Evolutionary conservation across 257 asterid species (phyloP), one percentile per base, ranked within the genome.

Genomic region (Jaltomata sinuosa): DNA sequence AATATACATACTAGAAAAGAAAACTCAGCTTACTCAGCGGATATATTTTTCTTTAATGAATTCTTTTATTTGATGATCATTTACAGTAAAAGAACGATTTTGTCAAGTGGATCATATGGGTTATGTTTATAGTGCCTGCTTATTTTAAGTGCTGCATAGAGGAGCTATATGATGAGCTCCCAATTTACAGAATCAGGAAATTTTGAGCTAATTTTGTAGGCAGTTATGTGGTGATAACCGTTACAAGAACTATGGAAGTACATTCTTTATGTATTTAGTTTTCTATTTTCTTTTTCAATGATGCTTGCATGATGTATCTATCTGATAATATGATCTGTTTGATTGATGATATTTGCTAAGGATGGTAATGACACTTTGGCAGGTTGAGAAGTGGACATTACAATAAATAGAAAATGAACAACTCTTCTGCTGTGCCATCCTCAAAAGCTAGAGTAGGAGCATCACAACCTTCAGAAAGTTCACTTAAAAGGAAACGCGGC

Each of bases 401-500:
- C 11, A 45, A 83, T 84, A 34, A 22, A 71, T 62, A 87, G 87
- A 92, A 87, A 90, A 96, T 94, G 98, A 94, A 74, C 87, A 94
- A 85, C 64, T 9, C 90, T 19, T 31, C 92, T 21, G 89, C 90
- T 32, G 96, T 93, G 49, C 83, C 93, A 65, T 84, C 97, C 14
- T 92, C 96, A 32, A 94, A 94, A 90, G 91, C 67, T 7, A 94
- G 89, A 87, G 87, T 72, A 19, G 94, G 94, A 36, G 85, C 98
- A 34, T 90, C 97, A 10, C 99, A 94, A 84, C 89, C 93, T 78
- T 87, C 94, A 32, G 98, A 96, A 83, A 86, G 84, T 89, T 89
- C 98, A 55, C 82, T 84, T 11, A 96, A 96, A 90, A 96, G 98
- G 57, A 96, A 96, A 88, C 97, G 97, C 1, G 98, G 98, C 82